phyloP scores from a whole-genome alignment of 2,329 filamentous ascomycete species.

The Bipolaris gigantea region DNA sequence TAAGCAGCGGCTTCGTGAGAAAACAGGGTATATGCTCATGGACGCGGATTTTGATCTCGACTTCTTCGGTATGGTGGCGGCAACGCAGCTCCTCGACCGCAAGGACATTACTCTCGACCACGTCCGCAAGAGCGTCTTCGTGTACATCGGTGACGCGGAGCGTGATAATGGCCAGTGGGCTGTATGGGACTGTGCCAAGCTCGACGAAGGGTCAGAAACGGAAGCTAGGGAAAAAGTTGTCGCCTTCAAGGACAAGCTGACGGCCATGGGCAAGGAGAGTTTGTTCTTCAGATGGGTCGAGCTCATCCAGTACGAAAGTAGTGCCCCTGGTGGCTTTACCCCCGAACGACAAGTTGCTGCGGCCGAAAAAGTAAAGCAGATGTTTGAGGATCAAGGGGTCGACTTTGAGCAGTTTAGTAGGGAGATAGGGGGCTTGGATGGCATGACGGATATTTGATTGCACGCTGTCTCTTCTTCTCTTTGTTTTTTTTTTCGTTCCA shows the following conservation, averaged over 20 bases:
- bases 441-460: constrained; percentile 26
- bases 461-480: no score
- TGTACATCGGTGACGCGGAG: constrained; percentile 33
- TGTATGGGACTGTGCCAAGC: constrained; percentile 63
- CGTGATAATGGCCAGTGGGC: constrained; percentile 66
- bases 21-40: constrained; percentile 87
- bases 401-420: constrained; percentile 81
- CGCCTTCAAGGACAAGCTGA: constrained; percentile 75
- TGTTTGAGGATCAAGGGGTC: constrained; percentile 75
- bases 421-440: constrained; percentile 64
- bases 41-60: constrained; percentile 86
- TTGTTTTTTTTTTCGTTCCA: neutral
- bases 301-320: constrained; percentile 84
- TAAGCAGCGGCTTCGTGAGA: constrained; percentile 66
- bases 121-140: constrained; percentile 67
- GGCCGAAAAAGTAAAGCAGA: constrained; percentile 71
- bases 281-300: constrained; percentile 94
- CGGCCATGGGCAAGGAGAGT: constrained; percentile 78
- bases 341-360: constrained; percentile 71
- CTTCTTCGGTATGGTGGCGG: constrained; percentile 76
- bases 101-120: constrained; percentile 64
- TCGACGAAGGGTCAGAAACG: constrained; percentile 58
- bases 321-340: constrained; percentile 76
- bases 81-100: constrained; percentile 68
- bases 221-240: constrained; percentile 73